phyloP scores from a whole-genome alignment of 768 basidiomycete genomes.

The Tylopilus intermedius region DNA sequence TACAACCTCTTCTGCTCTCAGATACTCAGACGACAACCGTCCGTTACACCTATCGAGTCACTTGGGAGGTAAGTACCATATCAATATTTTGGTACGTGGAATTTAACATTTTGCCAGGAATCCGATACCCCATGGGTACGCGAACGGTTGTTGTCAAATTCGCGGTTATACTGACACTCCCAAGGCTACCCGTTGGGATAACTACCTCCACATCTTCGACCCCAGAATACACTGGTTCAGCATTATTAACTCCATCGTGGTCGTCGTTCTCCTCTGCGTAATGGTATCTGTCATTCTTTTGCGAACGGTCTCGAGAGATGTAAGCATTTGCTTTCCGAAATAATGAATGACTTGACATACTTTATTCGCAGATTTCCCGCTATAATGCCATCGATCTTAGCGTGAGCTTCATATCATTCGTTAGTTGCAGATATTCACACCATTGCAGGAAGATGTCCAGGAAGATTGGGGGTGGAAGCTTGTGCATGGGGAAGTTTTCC shows the following conservation, averaged over 20 bases:
- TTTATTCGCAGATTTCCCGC: conserved; percentile 34
- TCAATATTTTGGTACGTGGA: neutral
- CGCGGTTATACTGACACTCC: conserved; percentile 9
- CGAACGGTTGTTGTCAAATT: neutral
- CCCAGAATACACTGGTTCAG: conserved; percentile 97
- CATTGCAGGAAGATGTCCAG: conserved; percentile 79
- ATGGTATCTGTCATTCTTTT: conserved; percentile 92
- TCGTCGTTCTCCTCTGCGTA: conserved; percentile 83
- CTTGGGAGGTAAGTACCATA: conserved; percentile 64
- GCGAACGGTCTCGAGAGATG: conserved; percentile 84
- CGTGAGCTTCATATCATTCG: conserved; percentile 38
- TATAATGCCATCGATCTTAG: conserved; percentile 93
- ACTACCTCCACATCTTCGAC: conserved; percentile 90
- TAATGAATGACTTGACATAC: neutral
- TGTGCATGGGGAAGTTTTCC: conserved; percentile 94
- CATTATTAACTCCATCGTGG: conserved; percentile 86
- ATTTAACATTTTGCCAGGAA: conserved; percentile 42
- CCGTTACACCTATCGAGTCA: conserved; percentile 83
- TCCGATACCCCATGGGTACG: conserved; percentile 81
- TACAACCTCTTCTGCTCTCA: conserved; percentile 51
- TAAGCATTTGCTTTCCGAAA: conserved; percentile 30
- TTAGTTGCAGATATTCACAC: neutral
- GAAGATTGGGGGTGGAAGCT: conserved; percentile 99
- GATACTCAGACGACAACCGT: conserved; percentile 60
- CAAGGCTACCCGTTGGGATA: conserved; percentile 94